Conservation (phyloP, 129 eudicot genomes). For the Artemisia argyi region DNA sequence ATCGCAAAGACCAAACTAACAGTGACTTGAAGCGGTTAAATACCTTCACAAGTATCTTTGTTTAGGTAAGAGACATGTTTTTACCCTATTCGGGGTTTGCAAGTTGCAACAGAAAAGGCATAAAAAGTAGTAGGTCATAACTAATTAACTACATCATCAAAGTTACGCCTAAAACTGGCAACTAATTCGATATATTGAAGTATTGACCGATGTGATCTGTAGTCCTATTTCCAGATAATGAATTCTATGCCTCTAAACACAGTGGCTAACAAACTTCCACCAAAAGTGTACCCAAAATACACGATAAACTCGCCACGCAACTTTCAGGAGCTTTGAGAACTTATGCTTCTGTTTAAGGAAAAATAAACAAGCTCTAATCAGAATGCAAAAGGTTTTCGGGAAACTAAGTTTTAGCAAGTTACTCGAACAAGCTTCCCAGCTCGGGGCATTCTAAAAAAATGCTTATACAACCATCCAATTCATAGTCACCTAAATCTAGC, state of each 20-base stretch:
- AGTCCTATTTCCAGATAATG: not conserved
- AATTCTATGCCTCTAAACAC: not conserved
- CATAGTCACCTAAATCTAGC: not conserved
- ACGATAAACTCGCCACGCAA: too few species aligned
- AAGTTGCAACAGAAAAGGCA: not conserved
- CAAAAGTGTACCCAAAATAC: not conserved
- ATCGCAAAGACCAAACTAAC: not conserved
- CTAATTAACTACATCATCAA: constrained; percentile 4
- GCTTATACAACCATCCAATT: too few species aligned
- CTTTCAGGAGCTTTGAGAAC: too few species aligned
- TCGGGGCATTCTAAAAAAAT: too few species aligned
- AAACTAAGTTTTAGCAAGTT: too few species aligned
- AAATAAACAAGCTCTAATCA: too few species aligned
- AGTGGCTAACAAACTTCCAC: not conserved
- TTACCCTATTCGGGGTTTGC: not conserved
- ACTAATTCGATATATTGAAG: not conserved
- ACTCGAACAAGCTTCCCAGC: too few species aligned
- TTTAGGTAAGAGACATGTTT: not conserved
- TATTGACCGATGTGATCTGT: constrained; percentile 1
- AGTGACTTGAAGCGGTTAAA: not conserved
- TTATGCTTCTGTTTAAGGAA: too few species aligned
- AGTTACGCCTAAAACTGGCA: constrained; percentile 12
- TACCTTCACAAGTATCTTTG: not conserved
- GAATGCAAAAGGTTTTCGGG: too few species aligned
- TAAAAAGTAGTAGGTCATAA: not conserved